A percentile compares a stretch with the other conserved stretches of the same genome.
Evolutionary conservation across 2,329 filamentous ascomycete genomes (phyloP).

Genomic region (Cladosporium sp.): DNA sequence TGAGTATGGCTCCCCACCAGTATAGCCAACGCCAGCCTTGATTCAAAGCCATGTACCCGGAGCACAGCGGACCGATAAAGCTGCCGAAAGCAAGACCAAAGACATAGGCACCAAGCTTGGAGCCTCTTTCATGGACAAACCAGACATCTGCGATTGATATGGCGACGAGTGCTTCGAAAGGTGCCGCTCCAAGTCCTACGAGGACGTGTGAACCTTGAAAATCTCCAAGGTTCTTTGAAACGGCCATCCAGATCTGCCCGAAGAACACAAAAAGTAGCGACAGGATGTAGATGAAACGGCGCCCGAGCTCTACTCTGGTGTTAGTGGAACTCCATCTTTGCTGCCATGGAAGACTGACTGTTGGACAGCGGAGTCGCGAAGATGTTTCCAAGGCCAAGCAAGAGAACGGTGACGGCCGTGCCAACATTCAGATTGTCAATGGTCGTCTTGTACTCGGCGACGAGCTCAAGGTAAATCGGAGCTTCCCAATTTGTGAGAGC

Average conservation of each 20-base stretch:
- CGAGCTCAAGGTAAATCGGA: slow-evolving; percentile 17
- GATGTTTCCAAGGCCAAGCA: slow-evolving; percentile 17
- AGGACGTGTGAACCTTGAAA: slow-evolving; percentile 15
- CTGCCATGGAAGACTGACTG: slow-evolving; percentile 7
- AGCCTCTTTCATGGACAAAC: slow-evolving; percentile 43
- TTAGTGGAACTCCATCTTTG: background rate
- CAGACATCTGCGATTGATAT: slow-evolving; percentile 46
- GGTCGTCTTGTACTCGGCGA: slow-evolving; percentile 11
- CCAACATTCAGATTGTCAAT: slow-evolving; percentile 17
- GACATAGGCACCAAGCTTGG: slow-evolving; percentile 46
- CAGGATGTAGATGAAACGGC: slow-evolving; percentile 15
- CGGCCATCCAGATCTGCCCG: slow-evolving; percentile 15
- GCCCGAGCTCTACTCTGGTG: slow-evolving; percentile 12
- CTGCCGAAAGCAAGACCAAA: slow-evolving; percentile 33
- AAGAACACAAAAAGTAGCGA: slow-evolving; percentile 11
- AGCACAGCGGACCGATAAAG: slow-evolving; percentile 37
- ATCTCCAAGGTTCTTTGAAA: slow-evolving; percentile 15
- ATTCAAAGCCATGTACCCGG: slow-evolving; percentile 37
- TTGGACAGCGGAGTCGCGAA: slow-evolving; percentile 16
- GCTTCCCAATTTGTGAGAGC: slow-evolving; percentile 20
- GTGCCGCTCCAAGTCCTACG: slow-evolving; percentile 13
- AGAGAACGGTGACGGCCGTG: slow-evolving; percentile 1
- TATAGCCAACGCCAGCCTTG: slow-evolving; percentile 47
- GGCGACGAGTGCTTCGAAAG: slow-evolving; percentile 47
- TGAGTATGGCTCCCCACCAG: slow-evolving; percentile 44